Evolutionary conservation across 1,139 yeast species (phyloP).

Genomic region (Zygoascus hellenicus): DNA sequence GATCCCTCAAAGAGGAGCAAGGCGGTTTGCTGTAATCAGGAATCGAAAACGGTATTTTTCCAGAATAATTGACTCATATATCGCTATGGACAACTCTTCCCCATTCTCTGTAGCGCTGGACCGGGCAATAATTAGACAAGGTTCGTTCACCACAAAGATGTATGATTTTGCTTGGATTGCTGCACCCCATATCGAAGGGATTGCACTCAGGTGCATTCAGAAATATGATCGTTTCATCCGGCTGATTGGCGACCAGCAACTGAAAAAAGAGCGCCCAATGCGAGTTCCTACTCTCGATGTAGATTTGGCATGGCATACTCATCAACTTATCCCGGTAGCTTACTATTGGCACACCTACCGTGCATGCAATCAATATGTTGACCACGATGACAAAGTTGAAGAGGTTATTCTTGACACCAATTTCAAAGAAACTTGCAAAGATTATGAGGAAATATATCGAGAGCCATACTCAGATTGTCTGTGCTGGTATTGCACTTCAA

Average conservation of each 20-base stretch:
- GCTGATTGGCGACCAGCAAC: constrained; percentile 18
- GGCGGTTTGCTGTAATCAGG: too few species aligned
- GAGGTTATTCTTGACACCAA: constrained; percentile 25
- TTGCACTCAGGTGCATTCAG: constrained; percentile 25
- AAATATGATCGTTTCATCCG: constrained; percentile 33
- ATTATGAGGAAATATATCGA: constrained; percentile 24
- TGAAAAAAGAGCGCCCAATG: constrained; percentile 12
- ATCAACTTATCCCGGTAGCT: constrained; percentile 31
- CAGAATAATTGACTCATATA: too few species aligned
- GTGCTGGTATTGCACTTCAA: constrained; percentile 30
- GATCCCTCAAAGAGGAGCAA: too few species aligned
- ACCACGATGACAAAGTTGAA: constrained; percentile 35
- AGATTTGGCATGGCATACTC: constrained; percentile 42
- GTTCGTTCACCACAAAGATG: constrained; percentile 34
- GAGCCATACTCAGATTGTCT: constrained; percentile 32
- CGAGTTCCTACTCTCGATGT: constrained; percentile 40
- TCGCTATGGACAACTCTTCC: constrained; percentile 8
- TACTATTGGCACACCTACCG: constrained; percentile 29
- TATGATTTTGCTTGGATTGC: constrained; percentile 33
- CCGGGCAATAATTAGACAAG: constrained; percentile 36
- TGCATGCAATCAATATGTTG: constrained; percentile 22
- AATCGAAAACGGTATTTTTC: too few species aligned
- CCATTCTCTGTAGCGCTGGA: constrained; percentile 30
- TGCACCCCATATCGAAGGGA: constrained; percentile 26
- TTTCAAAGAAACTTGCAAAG: constrained; percentile 27